A percentile compares a stretch with the other conserved stretches of the same genome.
phyloP scores from a whole-genome alignment of 495 filamentous ascomycete species.

The Mytilinidion resinicola region DNA sequence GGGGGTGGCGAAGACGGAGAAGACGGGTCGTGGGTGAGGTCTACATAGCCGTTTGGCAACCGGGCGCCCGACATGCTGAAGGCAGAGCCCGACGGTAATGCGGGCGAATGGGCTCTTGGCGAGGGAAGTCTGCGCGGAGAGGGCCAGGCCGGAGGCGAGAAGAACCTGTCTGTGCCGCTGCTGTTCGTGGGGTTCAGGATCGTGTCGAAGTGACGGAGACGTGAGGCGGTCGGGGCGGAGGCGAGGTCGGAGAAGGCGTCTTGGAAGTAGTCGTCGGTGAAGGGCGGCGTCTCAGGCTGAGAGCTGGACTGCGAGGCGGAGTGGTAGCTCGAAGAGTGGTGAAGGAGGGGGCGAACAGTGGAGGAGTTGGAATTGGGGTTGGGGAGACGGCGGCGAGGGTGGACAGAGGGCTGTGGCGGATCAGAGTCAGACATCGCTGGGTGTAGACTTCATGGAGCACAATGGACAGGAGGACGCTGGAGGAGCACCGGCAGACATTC shows the following conservation, averaged over 20 bases:
- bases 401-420: background rate
- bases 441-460: background rate
- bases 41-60: slow-evolving; percentile 30
- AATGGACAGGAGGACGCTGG: background rate
- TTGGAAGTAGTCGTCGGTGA: slow-evolving; percentile 13
- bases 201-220: slow-evolving; percentile 11
- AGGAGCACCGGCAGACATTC: background rate
- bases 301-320: slow-evolving; percentile 8
- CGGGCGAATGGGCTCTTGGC: background rate
- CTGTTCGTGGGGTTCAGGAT: slow-evolving; percentile 21
- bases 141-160: background rate
- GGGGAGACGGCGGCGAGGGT: background rate
- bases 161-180: background rate
- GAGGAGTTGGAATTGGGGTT: slow-evolving; percentile 3
- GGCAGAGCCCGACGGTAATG: background rate
- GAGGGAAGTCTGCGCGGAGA: background rate
- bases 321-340: slow-evolving; percentile 6
- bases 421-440: slow-evolving; percentile 17
- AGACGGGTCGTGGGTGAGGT: slow-evolving; percentile 31
- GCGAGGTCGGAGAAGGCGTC: slow-evolving; percentile 12
- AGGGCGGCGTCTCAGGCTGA: slow-evolving; percentile 3
- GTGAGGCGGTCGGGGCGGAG: slow-evolving; percentile 3
- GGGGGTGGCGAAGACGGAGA: slow-evolving; percentile 18
- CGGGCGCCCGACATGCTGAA: slow-evolving; percentile 10
- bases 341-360: slow-evolving; percentile 19